These are phyloP conservation scores for Penicillium macrosclerotiorum DNA, from an alignment of 495 filamentous ascomycete species.

Conservation along the genomic window DNA sequence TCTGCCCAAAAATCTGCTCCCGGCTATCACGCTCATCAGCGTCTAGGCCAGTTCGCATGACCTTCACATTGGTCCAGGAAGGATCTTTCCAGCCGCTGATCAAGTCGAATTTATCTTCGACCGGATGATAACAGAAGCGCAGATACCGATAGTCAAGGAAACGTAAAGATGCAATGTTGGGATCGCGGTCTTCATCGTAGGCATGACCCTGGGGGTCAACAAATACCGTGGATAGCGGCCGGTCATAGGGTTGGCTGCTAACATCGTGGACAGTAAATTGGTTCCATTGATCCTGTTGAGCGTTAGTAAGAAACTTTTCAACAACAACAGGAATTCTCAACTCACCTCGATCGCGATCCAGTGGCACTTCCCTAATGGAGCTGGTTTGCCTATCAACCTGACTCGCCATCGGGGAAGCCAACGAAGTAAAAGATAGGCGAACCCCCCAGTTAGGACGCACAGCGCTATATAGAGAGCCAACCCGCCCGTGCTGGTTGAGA, in stretches of 20 bases:
- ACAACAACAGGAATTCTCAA: not conserved
- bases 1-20: slow-evolving; percentile 82
- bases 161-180: slow-evolving; percentile 65
- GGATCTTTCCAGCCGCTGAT: slow-evolving; percentile 93
- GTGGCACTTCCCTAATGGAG: slow-evolving; percentile 66
- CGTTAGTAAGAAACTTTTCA: slow-evolving; percentile 17
- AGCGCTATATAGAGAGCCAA: slow-evolving; percentile 64
- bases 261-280: slow-evolving; percentile 76
- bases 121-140: slow-evolving; percentile 84
- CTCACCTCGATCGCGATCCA: slow-evolving; percentile 89
- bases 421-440: slow-evolving; percentile 78
- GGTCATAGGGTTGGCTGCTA: slow-evolving; percentile 66
- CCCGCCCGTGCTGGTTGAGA: slow-evolving; percentile 69
- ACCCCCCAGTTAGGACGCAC: slow-evolving; percentile 68
- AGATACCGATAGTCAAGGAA: slow-evolving; percentile 91
- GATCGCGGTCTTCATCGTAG: slow-evolving; percentile 84
- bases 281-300: slow-evolving; percentile 80
- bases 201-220: slow-evolving; percentile 53
- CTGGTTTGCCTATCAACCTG: slow-evolving; percentile 64
- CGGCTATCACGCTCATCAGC: slow-evolving; percentile 83
- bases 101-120: slow-evolving; percentile 82
- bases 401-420: slow-evolving; percentile 91
- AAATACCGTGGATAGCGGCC: slow-evolving; percentile 84
- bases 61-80: slow-evolving; percentile 73
- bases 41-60: slow-evolving; percentile 80